phyloP scores from a whole-genome alignment of 164 flowering plant species.

The Malania oleifera region DNA sequence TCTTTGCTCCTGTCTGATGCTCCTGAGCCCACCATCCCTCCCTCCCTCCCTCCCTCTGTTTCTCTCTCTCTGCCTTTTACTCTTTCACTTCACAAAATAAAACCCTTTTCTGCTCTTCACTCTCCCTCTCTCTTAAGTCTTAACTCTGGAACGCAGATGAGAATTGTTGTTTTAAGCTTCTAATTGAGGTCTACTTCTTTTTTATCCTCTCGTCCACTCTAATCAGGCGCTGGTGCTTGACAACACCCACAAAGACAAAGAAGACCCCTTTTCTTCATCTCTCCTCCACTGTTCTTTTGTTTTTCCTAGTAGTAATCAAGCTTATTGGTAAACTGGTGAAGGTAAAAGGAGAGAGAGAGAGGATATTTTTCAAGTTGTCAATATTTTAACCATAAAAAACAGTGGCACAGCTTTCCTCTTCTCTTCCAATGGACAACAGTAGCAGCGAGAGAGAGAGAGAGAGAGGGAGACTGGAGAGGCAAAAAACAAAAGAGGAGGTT shows the following conservation, averaged over 20 bases:
- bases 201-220: slow-evolving; percentile 20
- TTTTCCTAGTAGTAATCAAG: slow-evolving; percentile 18
- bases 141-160: slow-evolving; percentile 4
- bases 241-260: slow-evolving; percentile 14
- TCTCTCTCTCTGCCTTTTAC: slow-evolving; percentile 22
- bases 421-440: too few species aligned
- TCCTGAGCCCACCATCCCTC: slow-evolving; percentile 90
- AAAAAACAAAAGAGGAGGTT: too few species aligned
- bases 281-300: slow-evolving; percentile 10
- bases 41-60: slow-evolving; percentile 24
- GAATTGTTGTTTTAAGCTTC: too few species aligned
- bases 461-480: slow-evolving; percentile 6
- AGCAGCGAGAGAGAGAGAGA: too few species aligned
- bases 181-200: slow-evolving; percentile 3
- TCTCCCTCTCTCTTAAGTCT: too few species aligned
- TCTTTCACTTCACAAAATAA: slow-evolving; percentile 6
- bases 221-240: too few species aligned
- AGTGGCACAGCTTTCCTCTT: too few species aligned
- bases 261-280: slow-evolving; percentile 13
- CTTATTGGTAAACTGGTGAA: background rate
- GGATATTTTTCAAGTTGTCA: background rate
- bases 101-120: too few species aligned
- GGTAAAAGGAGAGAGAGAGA: too few species aligned
- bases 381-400: slow-evolving; percentile 1
- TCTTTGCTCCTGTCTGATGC: slow-evolving; percentile 91